Conservation (phyloP, 78 protist genomes). For the Acrasis kona region DNA sequence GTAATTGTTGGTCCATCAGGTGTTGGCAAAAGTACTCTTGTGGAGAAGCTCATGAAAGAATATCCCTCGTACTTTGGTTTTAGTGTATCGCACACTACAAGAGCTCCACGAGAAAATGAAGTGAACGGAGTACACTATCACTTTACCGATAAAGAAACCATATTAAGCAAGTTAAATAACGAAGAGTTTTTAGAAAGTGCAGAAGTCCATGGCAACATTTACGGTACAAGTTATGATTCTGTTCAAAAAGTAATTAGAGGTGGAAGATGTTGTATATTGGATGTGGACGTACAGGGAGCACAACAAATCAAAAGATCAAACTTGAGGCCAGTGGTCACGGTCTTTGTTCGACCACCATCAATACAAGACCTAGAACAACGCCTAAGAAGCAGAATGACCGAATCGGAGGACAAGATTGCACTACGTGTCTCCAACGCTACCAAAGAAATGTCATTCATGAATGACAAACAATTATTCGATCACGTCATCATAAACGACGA, state of each 20-base stretch:
- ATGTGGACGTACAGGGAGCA: conserved; percentile 81
- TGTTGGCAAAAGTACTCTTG: conserved; percentile 57
- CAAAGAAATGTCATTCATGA: conserved; percentile 30
- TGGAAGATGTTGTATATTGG: conserved; percentile 58
- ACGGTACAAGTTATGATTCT: conserved; percentile 49
- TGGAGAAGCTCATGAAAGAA: conserved; percentile 13
- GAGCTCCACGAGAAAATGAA: conserved; percentile 54
- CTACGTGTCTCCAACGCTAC: conserved; percentile 52
- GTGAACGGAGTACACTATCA: conserved; percentile 50
- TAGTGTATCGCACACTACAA: conserved; percentile 52
- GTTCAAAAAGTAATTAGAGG: conserved; percentile 4
- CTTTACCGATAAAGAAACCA: conserved; percentile 5
- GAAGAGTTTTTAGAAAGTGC: conserved; percentile 51
- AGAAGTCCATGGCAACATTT: conserved; percentile 47
- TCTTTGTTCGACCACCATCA: conserved; percentile 59
- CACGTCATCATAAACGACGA: conserved; percentile 51
- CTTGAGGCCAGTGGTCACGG: conserved; percentile 2
- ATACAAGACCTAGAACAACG: conserved; percentile 50
- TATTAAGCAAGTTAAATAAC: background rate
- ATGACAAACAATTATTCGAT: conserved; percentile 41
- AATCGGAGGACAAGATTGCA: conserved; percentile 52
- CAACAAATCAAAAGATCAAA: conserved; percentile 30
- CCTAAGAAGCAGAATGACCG: conserved; percentile 60
- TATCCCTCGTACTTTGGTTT: conserved; percentile 42
- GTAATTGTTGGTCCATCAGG: conserved; percentile 44